Base-by-base conservation (phyloP, 805 yeast species). In the Tetrapisispora fleetii region DNA sequence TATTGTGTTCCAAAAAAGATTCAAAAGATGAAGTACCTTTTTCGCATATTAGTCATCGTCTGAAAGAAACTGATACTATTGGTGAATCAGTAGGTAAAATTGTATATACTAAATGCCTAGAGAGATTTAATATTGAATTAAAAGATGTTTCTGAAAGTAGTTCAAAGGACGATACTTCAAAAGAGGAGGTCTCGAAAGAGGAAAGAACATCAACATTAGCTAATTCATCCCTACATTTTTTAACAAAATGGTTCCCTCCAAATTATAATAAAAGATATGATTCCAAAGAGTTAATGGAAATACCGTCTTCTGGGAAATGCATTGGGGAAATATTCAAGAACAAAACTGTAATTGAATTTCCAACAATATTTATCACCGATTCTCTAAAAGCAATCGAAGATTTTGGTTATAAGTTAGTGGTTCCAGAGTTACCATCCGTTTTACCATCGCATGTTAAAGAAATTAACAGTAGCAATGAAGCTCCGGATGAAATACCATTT, bases 261-360 rank as follows among this genome's bases (percentile, higher is more conserved):
- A 60, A 64, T 45, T 52, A 63, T 7, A 62, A 54, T 5, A 53
- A 52, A 21, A 56, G 58, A 9, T 60, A 62, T 21, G 67, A 67
- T 37, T 58, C 72, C 1, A 67, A 62, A 21, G 65, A 70, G 32
- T 57, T 77, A 24, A 63, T 79, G 2, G 58, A 61, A 38, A 37
- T 81, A 16, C 67, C 70, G 22, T 50, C 55, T 19, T 47, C 62
- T 0, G 63, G 57, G 1, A 55, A 54, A n/a, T 49, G 68, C 21
- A 56, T 85, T 1, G 75, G 76, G 0, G 77, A 74, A 22, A 69
- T 71, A 1, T 55, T 88, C n/a, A 67, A 68, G 50, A 79, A 79
- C 35, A 72, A 73, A 48, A 71, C 80, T 0, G 85, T 88, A 0
- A 71, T 87, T 35, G 96, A 88, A 60, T 88, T 76, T 54, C 95